A percentile compares a stretch with the other conserved stretches of the same genome.
These are phyloP conservation scores for Alternaria longipes DNA, from an alignment of 2,329 filamentous ascomycete genomes.

Conservation along the genomic window DNA sequence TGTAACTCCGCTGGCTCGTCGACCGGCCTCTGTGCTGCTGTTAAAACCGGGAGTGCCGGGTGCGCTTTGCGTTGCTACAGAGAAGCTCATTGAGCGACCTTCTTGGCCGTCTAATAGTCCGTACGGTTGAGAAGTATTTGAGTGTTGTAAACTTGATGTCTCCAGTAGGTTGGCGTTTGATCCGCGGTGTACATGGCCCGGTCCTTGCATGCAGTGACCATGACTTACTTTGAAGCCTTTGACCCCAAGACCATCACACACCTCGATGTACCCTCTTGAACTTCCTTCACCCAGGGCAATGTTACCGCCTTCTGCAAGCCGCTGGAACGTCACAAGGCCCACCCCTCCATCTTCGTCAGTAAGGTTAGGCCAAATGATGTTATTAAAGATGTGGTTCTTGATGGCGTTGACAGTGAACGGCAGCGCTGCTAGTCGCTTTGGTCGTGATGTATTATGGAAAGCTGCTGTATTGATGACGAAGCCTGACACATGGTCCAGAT, in stretches of 20 bases:
- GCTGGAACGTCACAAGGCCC: slow-evolving; percentile 88
- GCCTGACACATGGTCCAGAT: slow-evolving; percentile 91
- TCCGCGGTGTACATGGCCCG: slow-evolving; percentile 54
- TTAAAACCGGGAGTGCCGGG: slow-evolving; percentile 49
- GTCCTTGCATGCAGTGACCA: slow-evolving; percentile 81
- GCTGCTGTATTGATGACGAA: slow-evolving; percentile 94
- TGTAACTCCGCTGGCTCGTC: slow-evolving; percentile 25
- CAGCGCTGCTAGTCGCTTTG: slow-evolving; percentile 86
- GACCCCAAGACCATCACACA: slow-evolving; percentile 88
- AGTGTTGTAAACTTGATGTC: slow-evolving; percentile 37
- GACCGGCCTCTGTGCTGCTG: slow-evolving; percentile 28
- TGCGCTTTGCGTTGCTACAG: slow-evolving; percentile 42
- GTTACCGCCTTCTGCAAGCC: slow-evolving; percentile 88
- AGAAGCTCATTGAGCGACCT: slow-evolving; percentile 48
- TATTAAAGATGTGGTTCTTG: slow-evolving; percentile 96
- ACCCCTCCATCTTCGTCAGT: slow-evolving; percentile 96
- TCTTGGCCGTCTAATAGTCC: slow-evolving; percentile 33
- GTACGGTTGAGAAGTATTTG: slow-evolving; percentile 32
- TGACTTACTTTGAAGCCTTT: slow-evolving; percentile 90
- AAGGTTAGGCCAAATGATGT: slow-evolving; percentile 96
- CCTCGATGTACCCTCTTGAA: slow-evolving; percentile 82
- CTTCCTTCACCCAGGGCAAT: slow-evolving; percentile 82
- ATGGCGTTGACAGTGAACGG: slow-evolving; percentile 91
- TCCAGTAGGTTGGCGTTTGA: slow-evolving; percentile 54
- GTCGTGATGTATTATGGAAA: slow-evolving; percentile 76